phyloP scores from a whole-genome alignment of 2,329 filamentous ascomycete species.

The Alternaria arbusti region DNA sequence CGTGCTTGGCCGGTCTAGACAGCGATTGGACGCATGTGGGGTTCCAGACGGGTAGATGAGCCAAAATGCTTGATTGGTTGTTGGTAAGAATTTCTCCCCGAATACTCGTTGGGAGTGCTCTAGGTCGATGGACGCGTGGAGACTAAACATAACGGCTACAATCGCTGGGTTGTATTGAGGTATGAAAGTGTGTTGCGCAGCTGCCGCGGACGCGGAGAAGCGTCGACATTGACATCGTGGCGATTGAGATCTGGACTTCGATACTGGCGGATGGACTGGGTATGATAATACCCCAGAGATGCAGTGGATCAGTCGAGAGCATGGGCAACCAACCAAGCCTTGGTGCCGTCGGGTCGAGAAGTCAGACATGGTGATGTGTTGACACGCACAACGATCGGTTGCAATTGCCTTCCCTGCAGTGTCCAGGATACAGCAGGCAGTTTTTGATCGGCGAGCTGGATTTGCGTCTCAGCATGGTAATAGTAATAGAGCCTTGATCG shows the following conservation, averaged over 20 bases:
- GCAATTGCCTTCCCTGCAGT: neutral
- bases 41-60: conserved; percentile 6
- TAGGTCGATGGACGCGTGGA: conserved; percentile 6
- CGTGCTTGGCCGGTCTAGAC: conserved; percentile 12
- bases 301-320: neutral
- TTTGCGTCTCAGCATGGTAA: neutral
- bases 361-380: neutral
- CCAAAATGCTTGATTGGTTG: conserved; percentile 13
- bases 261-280: neutral
- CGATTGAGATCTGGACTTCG: neutral
- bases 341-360: neutral
- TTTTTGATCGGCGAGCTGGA: neutral
- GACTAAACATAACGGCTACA: neutral
- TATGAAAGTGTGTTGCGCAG: neutral
- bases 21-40: conserved; percentile 10
- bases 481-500: neutral
- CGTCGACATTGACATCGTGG: neutral
- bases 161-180: neutral
- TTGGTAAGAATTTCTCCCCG: neutral
- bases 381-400: neutral
- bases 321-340: neutral
- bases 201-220: neutral
- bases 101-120: neutral
- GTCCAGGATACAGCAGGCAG: neutral
- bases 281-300: neutral